These are phyloP conservation scores for Candida chilensis DNA, from an alignment of 805 yeast genomes.

Conservation along the genomic window DNA sequence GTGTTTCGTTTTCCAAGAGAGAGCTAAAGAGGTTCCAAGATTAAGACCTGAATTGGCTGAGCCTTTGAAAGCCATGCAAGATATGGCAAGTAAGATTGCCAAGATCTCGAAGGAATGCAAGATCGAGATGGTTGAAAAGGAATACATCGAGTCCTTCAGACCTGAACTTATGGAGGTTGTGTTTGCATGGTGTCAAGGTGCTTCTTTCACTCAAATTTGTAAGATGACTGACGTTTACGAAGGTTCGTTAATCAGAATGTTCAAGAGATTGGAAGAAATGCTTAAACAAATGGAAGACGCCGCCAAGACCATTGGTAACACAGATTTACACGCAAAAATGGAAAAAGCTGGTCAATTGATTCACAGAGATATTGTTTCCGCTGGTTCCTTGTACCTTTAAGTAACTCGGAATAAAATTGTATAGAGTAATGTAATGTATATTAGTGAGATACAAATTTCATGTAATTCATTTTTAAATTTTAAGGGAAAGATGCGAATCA, in stretches of 20 bases:
- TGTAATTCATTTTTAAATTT: too few relatives aligned
- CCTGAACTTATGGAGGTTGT: conserved; percentile 96
- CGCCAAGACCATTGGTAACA: conserved; percentile 90
- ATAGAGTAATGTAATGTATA: conserved; percentile 9
- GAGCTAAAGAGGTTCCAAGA: conserved; percentile 82
- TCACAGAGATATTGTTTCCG: conserved; percentile 94
- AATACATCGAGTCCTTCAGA: conserved; percentile 85
- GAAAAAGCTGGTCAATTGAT: conserved; percentile 75
- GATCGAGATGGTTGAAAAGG: conserved; percentile 83
- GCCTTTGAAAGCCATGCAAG: conserved; percentile 81
- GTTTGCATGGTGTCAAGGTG: conserved; percentile 94
- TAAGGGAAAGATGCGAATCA: neutral
- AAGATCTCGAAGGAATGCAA: conserved; percentile 85
- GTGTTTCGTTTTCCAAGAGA: conserved; percentile 95
- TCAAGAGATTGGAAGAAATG: conserved; percentile 89
- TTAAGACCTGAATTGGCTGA: conserved; percentile 87
- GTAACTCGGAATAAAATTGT: conserved; percentile 1
- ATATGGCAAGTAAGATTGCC: conserved; percentile 87
- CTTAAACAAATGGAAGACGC: conserved; percentile 85
- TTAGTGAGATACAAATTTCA: too few relatives aligned
- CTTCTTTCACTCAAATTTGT: conserved; percentile 91
- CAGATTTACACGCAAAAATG: conserved; percentile 81
- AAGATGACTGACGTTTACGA: conserved; percentile 99
- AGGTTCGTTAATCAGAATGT: conserved; percentile 91
- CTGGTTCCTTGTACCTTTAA: conserved; percentile 80